Evolutionary conservation across 129 eudicot species (phyloP).

Genomic region (Scalesia atractyloides): DNA sequence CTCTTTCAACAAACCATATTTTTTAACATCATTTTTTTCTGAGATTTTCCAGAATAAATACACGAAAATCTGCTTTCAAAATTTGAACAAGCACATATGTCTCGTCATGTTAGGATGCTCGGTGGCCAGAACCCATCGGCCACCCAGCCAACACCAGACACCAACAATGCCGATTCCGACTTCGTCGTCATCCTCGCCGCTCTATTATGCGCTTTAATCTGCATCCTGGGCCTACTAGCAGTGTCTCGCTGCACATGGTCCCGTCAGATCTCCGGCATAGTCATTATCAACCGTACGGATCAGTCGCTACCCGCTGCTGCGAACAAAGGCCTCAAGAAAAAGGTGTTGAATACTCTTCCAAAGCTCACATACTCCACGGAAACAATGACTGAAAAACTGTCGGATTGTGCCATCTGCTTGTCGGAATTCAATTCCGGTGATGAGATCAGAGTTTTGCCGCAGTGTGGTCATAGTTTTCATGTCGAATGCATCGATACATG

Average conservation of each 20-base stretch:
- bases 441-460: slow-evolving; percentile 66
- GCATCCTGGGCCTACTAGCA: slow-evolving; percentile 81
- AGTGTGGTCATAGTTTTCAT: slow-evolving; percentile 77
- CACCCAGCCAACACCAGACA: slow-evolving; percentile 8
- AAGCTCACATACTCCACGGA: slow-evolving; percentile 49
- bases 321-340: slow-evolving; percentile 79
- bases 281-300: slow-evolving; percentile 23
- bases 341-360: slow-evolving; percentile 63
- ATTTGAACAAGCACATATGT: slow-evolving; percentile 25
- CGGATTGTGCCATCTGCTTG: slow-evolving; percentile 80
- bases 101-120: slow-evolving; percentile 45
- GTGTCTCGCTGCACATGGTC: slow-evolving; percentile 87
- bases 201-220: slow-evolving; percentile 73
- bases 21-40: neutral
- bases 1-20: slow-evolving; percentile 23
- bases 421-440: slow-evolving; percentile 70
- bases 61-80: too few species aligned
- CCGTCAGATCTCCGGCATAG: slow-evolving; percentile 53
- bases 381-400: slow-evolving; percentile 33
- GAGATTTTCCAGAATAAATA: too few species aligned
- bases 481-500: slow-evolving; percentile 73
- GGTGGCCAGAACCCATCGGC: slow-evolving; percentile 31
- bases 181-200: slow-evolving; percentile 84
- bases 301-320: slow-evolving; percentile 47
- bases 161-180: slow-evolving; percentile 45